phyloP scores from a whole-genome alignment of 2,329 filamentous ascomycete genomes.

The Aspergillus costaricaensis region DNA sequence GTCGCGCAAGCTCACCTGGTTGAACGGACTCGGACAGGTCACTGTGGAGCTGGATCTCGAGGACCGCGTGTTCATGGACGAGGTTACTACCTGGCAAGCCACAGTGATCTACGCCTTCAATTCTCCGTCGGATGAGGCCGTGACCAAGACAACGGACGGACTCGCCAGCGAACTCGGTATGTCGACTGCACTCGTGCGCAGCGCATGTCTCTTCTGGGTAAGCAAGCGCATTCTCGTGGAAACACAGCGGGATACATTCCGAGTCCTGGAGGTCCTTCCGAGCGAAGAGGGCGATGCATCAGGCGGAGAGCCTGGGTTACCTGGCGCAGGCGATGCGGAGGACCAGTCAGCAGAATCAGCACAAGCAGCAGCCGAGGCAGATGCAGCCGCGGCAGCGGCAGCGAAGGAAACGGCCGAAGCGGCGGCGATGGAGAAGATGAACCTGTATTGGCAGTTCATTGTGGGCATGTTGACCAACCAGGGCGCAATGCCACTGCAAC shows the following conservation, averaged over 20 bases:
- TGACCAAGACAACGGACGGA: conserved; percentile 45
- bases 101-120: conserved; percentile 85
- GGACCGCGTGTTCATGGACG: conserved; percentile 70
- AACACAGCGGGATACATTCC: conserved; percentile 54
- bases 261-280: conserved; percentile 58
- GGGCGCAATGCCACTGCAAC: conserved; percentile 74
- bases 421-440: conserved; percentile 67
- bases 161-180: conserved; percentile 56
- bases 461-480: conserved; percentile 94
- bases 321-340: conserved; percentile 18
- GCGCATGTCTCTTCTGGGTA: conserved; percentile 65
- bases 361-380: conserved; percentile 24
- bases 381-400: conserved; percentile 40
- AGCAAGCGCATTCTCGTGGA: conserved; percentile 56
- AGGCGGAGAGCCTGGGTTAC: conserved; percentile 22
- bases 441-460: conserved; percentile 89
- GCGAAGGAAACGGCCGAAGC: conserved; percentile 53
- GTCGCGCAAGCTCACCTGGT: conserved; percentile 84
- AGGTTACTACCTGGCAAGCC: conserved; percentile 83
- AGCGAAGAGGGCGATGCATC: conserved; percentile 24
- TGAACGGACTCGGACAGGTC: conserved; percentile 77
- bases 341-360: conserved; percentile 6
- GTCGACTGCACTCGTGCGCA: conserved; percentile 58
- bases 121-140: conserved; percentile 35
- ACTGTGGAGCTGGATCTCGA: conserved; percentile 78